A percentile compares a stretch with the other conserved stretches of the same genome.
Evolutionary conservation across 2,329 filamentous ascomycete species (phyloP).

Genomic region (Beauveria caledonica): DNA sequence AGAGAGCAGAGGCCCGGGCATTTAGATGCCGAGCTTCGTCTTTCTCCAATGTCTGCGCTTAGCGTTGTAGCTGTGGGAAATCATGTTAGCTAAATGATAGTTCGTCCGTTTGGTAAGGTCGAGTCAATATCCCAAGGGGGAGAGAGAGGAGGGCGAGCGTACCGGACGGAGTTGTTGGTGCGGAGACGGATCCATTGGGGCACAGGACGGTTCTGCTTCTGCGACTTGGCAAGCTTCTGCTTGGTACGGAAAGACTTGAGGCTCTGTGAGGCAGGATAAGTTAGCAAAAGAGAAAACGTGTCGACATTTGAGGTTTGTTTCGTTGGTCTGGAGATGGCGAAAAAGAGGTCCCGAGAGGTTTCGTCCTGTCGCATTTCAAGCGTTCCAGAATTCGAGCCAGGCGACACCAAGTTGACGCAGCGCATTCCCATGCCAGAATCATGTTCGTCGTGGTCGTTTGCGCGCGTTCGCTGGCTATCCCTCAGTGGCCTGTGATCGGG

Average conservation of each 20-base stretch:
- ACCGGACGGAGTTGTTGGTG: conserved; percentile 99
- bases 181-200: conserved; percentile 99
- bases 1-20: conserved; percentile 26
- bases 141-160: conserved; percentile 36
- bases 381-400: background rate
- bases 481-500: background rate
- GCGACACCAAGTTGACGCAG: background rate
- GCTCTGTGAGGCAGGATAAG: conserved; percentile 52
- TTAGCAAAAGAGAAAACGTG: conserved; percentile 17
- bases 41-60: conserved; percentile 99
- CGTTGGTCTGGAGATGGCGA: background rate
- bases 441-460: background rate
- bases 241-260: conserved; percentile 99
- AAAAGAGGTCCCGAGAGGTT: background rate
- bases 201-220: conserved; percentile 99
- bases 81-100: background rate
- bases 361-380: background rate
- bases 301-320: background rate
- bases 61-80: conserved; percentile 80
- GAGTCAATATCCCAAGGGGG: background rate
- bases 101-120: background rate
- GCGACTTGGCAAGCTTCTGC: conserved; percentile 99
- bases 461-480: background rate
- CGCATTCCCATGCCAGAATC: background rate
- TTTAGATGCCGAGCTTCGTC: conserved; percentile 98